Evolutionary conservation across 345 rosid genomes (phyloP).

Genomic region (Gossypium raimondii): DNA sequence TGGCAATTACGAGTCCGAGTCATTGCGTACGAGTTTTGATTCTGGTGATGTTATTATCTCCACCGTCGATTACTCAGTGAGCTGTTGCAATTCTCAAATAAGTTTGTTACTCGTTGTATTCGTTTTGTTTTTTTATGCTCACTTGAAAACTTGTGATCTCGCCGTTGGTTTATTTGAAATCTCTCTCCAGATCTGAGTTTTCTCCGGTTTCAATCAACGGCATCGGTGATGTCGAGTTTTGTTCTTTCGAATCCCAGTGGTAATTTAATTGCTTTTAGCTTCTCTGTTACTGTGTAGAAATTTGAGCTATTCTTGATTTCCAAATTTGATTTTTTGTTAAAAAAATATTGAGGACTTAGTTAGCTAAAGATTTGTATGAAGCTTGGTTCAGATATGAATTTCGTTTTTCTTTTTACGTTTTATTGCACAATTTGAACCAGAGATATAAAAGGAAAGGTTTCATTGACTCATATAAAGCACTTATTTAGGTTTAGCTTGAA

Average conservation of each 20-base stretch:
- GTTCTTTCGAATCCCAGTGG: conserved; percentile 29
- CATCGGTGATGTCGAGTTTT: conserved; percentile 62
- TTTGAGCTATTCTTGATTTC: not conserved
- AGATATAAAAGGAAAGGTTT: not conserved
- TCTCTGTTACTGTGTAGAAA: conserved; percentile 10
- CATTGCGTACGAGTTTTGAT: conserved; percentile 33
- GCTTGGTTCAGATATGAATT: not conserved
- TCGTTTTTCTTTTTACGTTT: not conserved
- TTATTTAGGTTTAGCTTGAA: not conserved
- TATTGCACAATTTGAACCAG: not conserved
- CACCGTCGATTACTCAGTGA: conserved; percentile 38
- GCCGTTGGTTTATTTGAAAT: conserved; percentile 29
- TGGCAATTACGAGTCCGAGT: conserved; percentile 39
- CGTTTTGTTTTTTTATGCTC: conserved; percentile 21
- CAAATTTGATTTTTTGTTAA: conserved; percentile 13
- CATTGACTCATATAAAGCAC: not conserved
- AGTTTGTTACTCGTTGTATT: conserved; percentile 30
- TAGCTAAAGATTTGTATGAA: not conserved
- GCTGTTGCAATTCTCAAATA: conserved; percentile 19
- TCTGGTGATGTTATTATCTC: conserved; percentile 23
- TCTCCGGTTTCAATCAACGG: conserved; percentile 22
- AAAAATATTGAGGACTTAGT: conserved; percentile 6
- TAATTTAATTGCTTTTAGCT: conserved; percentile 13
- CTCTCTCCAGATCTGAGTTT: conserved; percentile 49
- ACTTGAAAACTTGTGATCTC: conserved; percentile 28